Percentiles rank a stretch among this genome's conserved stretches.
These are phyloP conservation scores for Primulina huaijiensis DNA, from an alignment of 257 asterid species.

Conservation along the genomic window DNA sequence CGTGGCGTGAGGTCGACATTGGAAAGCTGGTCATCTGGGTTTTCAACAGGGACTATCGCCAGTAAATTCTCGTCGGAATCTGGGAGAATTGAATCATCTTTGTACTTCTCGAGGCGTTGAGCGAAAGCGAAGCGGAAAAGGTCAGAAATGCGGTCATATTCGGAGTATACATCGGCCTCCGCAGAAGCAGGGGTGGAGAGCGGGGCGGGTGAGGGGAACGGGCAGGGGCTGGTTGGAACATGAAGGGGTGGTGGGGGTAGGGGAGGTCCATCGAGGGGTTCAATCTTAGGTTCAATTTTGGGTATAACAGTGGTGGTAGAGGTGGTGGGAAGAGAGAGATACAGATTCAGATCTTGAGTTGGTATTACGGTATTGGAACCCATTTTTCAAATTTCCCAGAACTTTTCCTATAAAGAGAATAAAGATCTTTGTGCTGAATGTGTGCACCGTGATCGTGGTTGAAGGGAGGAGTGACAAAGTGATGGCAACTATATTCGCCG, in stretches of 20 bases:
- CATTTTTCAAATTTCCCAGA: slow-evolving; percentile 19
- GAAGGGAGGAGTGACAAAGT: background rate
- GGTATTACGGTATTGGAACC: slow-evolving; percentile 32
- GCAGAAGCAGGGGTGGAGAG: slow-evolving; percentile 4
- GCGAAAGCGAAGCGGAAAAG: slow-evolving; percentile 39
- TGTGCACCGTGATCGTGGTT: background rate
- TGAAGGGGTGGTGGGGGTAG: slow-evolving; percentile 21
- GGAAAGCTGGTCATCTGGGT: slow-evolving; percentile 33
- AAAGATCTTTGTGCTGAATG: background rate
- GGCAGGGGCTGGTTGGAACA: background rate
- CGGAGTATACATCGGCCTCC: slow-evolving; percentile 35
- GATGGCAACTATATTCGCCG: background rate
- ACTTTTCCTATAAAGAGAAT: too few species aligned
- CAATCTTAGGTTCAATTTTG: slow-evolving; percentile 54
- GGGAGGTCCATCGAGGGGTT: slow-evolving; percentile 50
- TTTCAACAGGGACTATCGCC: slow-evolving; percentile 49
- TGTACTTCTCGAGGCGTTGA: slow-evolving; percentile 16
- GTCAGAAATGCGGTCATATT: slow-evolving; percentile 46
- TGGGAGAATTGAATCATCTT: slow-evolving; percentile 23
- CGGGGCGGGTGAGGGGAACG: background rate
- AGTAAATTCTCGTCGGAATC: slow-evolving; percentile 36
- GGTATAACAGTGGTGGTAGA: slow-evolving; percentile 32
- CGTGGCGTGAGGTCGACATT: slow-evolving; percentile 34
- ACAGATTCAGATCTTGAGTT: slow-evolving; percentile 45
- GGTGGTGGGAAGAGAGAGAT: slow-evolving; percentile 24